Percentiles rank a stretch among this genome's conserved stretches.
These are phyloP conservation scores for Trametes elegans DNA, from an alignment of 768 basidiomycete species.

Conservation along the genomic window DNA sequence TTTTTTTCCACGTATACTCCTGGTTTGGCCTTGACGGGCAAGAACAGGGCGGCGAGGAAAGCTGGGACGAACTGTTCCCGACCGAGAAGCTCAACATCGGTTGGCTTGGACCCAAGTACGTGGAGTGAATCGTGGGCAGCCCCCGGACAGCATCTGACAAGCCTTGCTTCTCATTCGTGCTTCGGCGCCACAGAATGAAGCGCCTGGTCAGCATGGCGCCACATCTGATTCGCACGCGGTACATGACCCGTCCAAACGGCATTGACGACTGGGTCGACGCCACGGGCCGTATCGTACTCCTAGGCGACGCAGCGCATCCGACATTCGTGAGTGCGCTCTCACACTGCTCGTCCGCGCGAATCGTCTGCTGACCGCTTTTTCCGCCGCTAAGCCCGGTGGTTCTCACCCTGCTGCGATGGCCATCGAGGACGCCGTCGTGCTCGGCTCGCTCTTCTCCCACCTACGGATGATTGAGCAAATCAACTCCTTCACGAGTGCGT, in stretches of 20 bases:
- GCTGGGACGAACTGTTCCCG: slow-evolving; percentile 35
- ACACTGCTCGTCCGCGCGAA: not conserved
- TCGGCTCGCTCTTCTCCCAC: slow-evolving; percentile 58
- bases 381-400: slow-evolving; percentile 49
- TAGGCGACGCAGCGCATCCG: slow-evolving; percentile 65
- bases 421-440: slow-evolving; percentile 61
- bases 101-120: slow-evolving; percentile 39
- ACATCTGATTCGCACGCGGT: slow-evolving; percentile 37
- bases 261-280: slow-evolving; percentile 52
- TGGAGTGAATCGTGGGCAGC: too few species aligned
- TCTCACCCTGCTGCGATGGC: slow-evolving; percentile 50
- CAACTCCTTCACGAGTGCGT: slow-evolving; percentile 48
- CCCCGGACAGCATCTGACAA: not conserved
- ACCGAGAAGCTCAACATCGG: slow-evolving; percentile 35
- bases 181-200: slow-evolving; percentile 30
- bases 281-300: slow-evolving; percentile 44
- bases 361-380: slow-evolving; percentile 2
- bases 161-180: slow-evolving; percentile 17
- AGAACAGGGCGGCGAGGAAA: slow-evolving; percentile 30
- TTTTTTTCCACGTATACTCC: slow-evolving; percentile 36
- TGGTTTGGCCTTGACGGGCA: slow-evolving; percentile 34
- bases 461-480: slow-evolving; percentile 47
- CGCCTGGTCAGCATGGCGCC: slow-evolving; percentile 35
- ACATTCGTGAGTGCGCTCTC: slow-evolving; percentile 41
- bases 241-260: slow-evolving; percentile 31